A percentile compares a stretch with the other conserved stretches of the same genome.
phyloP scores from a whole-genome alignment of 2,329 filamentous ascomycete genomes.

The Zymoseptoria crescenta region DNA sequence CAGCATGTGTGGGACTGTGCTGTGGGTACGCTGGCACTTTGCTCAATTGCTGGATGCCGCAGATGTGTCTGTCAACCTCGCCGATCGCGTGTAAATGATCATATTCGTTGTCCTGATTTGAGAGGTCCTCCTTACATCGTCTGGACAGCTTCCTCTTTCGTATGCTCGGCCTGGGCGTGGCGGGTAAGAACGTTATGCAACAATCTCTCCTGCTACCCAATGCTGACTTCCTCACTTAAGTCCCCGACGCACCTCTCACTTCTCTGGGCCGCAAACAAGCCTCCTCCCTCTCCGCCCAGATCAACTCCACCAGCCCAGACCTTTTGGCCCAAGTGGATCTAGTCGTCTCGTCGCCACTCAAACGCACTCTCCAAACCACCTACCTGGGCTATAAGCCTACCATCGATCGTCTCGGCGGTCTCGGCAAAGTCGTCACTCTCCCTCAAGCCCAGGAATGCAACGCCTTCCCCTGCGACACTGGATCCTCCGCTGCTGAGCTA shows the following conservation, averaged over 20 bases:
- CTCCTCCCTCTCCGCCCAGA: slow-evolving; percentile 22
- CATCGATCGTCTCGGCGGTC: slow-evolving; percentile 21
- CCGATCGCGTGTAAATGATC: too few species aligned
- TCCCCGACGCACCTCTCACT: slow-evolving; percentile 28
- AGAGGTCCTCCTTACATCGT: not conserved
- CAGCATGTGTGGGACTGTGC: not conserved
- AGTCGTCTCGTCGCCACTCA: slow-evolving; percentile 25
- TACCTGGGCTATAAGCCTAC: slow-evolving; percentile 24
- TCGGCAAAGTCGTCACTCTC: slow-evolving; percentile 23
- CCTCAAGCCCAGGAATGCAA: slow-evolving; percentile 30
- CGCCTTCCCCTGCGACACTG: slow-evolving; percentile 27
- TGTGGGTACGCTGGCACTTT: not conserved
- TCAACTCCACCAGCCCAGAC: slow-evolving; percentile 2
- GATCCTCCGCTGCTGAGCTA: slow-evolving; percentile 18
- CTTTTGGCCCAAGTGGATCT: slow-evolving; percentile 23
- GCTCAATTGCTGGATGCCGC: not conserved
- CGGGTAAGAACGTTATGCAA: slow-evolving; percentile 14
- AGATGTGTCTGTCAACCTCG: not conserved
- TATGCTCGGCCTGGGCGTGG: slow-evolving; percentile 23
- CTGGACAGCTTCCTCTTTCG: not conserved
- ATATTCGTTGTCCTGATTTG: not conserved
- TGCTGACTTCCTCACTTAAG: slow-evolving; percentile 8
- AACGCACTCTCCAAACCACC: slow-evolving; percentile 28
- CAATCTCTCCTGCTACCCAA: not conserved
- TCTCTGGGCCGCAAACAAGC: slow-evolving; percentile 29